These are phyloP conservation scores for Exophiala mesophila DNA, from an alignment of 2,329 filamentous ascomycete genomes.

Conservation along the genomic window DNA sequence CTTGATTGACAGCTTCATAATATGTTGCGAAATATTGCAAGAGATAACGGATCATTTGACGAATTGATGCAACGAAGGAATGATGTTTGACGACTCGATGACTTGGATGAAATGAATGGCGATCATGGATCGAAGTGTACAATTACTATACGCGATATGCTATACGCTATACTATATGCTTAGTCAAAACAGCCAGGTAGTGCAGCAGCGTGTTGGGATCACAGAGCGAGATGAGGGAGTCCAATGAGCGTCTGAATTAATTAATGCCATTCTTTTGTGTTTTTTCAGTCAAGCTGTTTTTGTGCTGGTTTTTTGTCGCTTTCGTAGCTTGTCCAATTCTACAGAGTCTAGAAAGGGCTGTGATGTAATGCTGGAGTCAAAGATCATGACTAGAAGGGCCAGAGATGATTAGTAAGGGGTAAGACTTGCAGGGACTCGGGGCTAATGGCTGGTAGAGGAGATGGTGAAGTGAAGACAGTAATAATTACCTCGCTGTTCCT, in stretches of 20 bases:
- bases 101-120: constrained; percentile 19
- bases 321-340: constrained; percentile 31
- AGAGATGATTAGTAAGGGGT: constrained; percentile 5
- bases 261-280: no score
- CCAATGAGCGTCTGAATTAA: no score
- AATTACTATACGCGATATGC: no score
- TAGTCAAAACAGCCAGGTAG: no score
- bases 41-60: constrained; percentile 1
- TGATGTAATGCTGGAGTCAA: constrained; percentile 32
- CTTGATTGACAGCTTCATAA: not conserved
- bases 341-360: constrained; percentile 39
- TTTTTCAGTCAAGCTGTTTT: not conserved
- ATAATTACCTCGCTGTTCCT: constrained; percentile 22
- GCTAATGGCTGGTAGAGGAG: no score
- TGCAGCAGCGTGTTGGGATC: no score
- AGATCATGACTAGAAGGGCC: constrained; percentile 28
- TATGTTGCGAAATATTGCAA: not conserved
- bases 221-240: no score
- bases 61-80: constrained; percentile 7
- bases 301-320: constrained; percentile 16
- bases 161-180: no score
- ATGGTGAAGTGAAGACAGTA: no score
- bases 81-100: constrained; percentile 22
- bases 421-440: no score
- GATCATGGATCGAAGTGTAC: constrained; percentile 17